phyloP scores from a whole-genome alignment of 139 green algal species.

The Chlamydomonas sphaeroides region DNA sequence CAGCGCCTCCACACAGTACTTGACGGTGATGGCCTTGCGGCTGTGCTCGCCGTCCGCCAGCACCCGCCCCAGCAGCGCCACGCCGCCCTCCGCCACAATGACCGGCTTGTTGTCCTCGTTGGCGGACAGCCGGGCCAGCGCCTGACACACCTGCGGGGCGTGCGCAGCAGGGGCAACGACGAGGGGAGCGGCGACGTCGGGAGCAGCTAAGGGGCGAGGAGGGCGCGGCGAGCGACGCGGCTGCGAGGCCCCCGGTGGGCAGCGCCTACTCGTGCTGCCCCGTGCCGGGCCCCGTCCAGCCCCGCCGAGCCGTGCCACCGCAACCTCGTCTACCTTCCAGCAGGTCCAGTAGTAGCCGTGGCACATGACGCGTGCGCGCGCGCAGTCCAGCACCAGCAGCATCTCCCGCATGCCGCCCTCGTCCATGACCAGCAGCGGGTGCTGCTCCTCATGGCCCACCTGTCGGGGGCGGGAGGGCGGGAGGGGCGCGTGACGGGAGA shows the following conservation, averaged over 20 bases:
- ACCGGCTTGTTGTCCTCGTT: conserved; percentile 52
- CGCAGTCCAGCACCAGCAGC: conserved; percentile 32
- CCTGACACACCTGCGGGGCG: conserved; percentile 40
- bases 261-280: too few relatives aligned
- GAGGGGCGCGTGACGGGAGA: too few relatives aligned
- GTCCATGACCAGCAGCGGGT: conserved; percentile 29
- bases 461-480: too few relatives aligned
- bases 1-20: conserved; percentile 41
- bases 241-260: too few relatives aligned
- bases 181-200: too few relatives aligned
- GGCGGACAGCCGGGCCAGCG: conserved; percentile 37
- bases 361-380: conserved; percentile 12
- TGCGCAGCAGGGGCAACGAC: too few relatives aligned
- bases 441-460: conserved; percentile 44
- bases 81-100: conserved; percentile 14
- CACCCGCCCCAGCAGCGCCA: conserved; percentile 31
- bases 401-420: conserved; percentile 34
- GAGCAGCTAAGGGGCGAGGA: too few relatives aligned
- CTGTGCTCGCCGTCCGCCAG: conserved; percentile 19
- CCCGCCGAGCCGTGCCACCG: not conserved
- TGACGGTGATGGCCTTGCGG: conserved; percentile 34
- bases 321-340: conserved; percentile 47
- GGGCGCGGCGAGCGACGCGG: too few relatives aligned
- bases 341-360: conserved; percentile 47
- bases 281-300: not conserved